These are phyloP conservation scores for Microsporum audouinii DNA, from an alignment of 2,329 filamentous ascomycete genomes.

Conservation along the genomic window DNA sequence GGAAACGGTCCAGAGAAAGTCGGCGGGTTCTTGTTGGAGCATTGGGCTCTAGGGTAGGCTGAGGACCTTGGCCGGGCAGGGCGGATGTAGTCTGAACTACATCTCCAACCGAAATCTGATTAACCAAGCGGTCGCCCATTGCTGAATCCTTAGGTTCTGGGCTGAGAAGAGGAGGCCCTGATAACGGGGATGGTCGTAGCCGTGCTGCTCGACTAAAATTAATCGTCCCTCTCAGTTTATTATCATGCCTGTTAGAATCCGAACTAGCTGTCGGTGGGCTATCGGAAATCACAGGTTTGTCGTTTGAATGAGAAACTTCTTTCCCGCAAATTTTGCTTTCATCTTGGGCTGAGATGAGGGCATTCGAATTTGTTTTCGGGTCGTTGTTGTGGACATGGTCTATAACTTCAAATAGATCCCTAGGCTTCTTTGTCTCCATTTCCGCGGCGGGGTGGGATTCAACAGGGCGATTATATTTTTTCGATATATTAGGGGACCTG, in stretches of 20 bases:
- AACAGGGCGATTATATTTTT: not conserved
- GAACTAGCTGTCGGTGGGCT: not conserved
- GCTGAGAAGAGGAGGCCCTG: not conserved
- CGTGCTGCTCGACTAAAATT: slow-evolving; percentile 1
- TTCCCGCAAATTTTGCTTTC: not conserved
- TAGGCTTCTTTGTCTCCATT: not conserved
- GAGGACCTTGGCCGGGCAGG: not conserved
- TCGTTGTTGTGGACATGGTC: not conserved
- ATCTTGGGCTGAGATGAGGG: not conserved
- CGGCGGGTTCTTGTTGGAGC: not conserved
- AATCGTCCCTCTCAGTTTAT: not conserved
- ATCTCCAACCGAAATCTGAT: not conserved
- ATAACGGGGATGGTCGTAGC: not conserved
- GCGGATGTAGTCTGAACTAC: not conserved
- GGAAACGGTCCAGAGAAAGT: slow-evolving; percentile 8
- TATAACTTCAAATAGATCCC: not conserved
- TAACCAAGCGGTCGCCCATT: not conserved
- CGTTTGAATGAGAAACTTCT: not conserved
- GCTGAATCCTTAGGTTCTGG: not conserved
- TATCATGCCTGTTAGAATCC: not conserved
- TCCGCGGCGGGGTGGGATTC: not conserved
- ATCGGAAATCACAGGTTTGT: too few relatives aligned
- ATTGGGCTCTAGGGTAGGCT: not conserved
- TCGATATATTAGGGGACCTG: slow-evolving; percentile 1
- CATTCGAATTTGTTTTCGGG: not conserved